These are phyloP conservation scores for Pugionium dolabratum DNA, from an alignment of 345 rosid species.

Conservation along the genomic window DNA sequence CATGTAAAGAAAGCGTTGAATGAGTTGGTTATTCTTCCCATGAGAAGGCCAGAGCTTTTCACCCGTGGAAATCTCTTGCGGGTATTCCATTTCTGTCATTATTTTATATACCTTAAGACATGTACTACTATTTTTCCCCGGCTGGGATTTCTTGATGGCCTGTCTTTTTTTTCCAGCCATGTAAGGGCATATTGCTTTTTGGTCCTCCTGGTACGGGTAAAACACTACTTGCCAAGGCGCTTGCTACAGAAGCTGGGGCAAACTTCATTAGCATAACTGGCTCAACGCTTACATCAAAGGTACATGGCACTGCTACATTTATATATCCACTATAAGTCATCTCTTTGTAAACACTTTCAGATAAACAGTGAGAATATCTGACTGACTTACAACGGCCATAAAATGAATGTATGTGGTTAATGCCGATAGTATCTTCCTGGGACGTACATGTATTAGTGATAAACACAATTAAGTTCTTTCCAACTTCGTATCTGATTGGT, in stretches of 20 bases:
- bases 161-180: slow-evolving; percentile 60
- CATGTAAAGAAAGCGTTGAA: slow-evolving; percentile 88
- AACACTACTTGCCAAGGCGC: slow-evolving; percentile 93
- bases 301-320: slow-evolving; percentile 30
- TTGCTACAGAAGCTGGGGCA: slow-evolving; percentile 98
- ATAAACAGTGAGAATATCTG: not conserved
- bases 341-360: slow-evolving; percentile 4
- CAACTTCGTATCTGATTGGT: slow-evolving; percentile 13
- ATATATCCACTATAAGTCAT: not conserved
- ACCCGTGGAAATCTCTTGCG: slow-evolving; percentile 86
- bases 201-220: slow-evolving; percentile 99
- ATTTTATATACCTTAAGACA: slow-evolving; percentile 2
- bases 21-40: slow-evolving; percentile 98
- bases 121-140: slow-evolving; percentile 17
- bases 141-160: not conserved
- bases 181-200: slow-evolving; percentile 96
- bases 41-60: slow-evolving; percentile 95
- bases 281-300: slow-evolving; percentile 97
- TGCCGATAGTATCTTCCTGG: not conserved
- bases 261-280: slow-evolving; percentile 98
- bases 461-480: not conserved
- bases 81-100: slow-evolving; percentile 40
- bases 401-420: not conserved
- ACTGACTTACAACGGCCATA: not conserved
- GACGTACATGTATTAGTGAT: not conserved